Percentiles rank a stretch among this genome's conserved stretches.
These are phyloP conservation scores for Bolboschoenoplectus hybrid DNA, from an alignment of 202 grass and related monocot genomes.

Conservation along the genomic window DNA sequence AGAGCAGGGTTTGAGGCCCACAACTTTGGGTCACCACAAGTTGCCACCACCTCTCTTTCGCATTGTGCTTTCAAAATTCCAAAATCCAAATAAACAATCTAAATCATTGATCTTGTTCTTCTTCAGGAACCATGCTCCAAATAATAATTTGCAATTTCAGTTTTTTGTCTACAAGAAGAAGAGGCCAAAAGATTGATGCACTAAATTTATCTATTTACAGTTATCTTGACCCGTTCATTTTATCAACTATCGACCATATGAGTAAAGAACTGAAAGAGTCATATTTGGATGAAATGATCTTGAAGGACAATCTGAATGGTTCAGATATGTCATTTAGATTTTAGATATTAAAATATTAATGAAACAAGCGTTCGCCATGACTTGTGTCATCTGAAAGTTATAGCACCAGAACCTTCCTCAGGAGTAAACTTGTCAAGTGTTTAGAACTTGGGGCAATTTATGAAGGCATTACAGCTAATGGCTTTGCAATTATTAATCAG, in stretches of 20 bases:
- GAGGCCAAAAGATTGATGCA: background rate
- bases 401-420: background rate
- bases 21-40: background rate
- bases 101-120: background rate
- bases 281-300: background rate
- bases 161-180: constrained; percentile 3
- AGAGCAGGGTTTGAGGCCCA: background rate
- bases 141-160: background rate
- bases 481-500: background rate
- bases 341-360: background rate
- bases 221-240: background rate
- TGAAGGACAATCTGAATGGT: background rate
- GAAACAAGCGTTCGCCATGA: no score
- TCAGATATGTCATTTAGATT: background rate
- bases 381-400: background rate
- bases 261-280: background rate
- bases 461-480: background rate
- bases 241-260: background rate
- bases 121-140: background rate
- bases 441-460: background rate
- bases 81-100: constrained; percentile 15
- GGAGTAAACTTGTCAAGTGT: background rate
- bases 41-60: background rate
- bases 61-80: background rate
- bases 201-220: background rate